These are phyloP conservation scores for Hygrophorus russula DNA, from an alignment of 768 basidiomycete genomes.

Conservation along the genomic window DNA sequence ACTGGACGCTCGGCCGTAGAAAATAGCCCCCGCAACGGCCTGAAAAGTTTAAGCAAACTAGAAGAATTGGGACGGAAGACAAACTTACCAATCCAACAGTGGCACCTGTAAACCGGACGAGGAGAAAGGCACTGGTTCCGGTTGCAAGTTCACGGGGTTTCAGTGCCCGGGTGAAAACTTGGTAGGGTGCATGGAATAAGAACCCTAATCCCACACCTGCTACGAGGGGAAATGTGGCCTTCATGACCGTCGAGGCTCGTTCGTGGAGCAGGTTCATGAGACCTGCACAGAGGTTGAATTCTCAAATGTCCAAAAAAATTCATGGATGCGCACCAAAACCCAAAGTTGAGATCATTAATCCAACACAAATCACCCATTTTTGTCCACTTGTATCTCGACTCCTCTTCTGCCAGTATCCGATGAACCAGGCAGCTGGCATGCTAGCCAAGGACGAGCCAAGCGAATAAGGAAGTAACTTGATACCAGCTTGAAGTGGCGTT, in stretches of 20 bases:
- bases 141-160: conserved; percentile 58
- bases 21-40: conserved; percentile 71
- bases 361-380: conserved; percentile 50
- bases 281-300: conserved; percentile 31
- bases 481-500: conserved; percentile 61
- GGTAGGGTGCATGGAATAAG: conserved; percentile 80
- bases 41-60: conserved; percentile 18
- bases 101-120: conserved; percentile 80
- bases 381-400: conserved; percentile 50
- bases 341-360: conserved; percentile 51
- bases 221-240: conserved; percentile 53
- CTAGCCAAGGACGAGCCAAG: conserved; percentile 78
- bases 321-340: conserved; percentile 54
- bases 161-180: conserved; percentile 61
- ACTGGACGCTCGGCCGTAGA: conserved; percentile 39
- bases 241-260: conserved; percentile 28
- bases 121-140: conserved; percentile 80
- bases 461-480: conserved; percentile 73
- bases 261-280: conserved; percentile 56
- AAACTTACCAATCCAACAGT: conserved; percentile 64
- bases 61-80: background rate
- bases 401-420: conserved; percentile 51
- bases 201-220: conserved; percentile 73
- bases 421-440: conserved; percentile 79
- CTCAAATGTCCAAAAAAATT: conserved; percentile 7